Evolutionary conservation across 768 basidiomycete genomes (phyloP).

Genomic region (Lyophyllum decastes): DNA sequence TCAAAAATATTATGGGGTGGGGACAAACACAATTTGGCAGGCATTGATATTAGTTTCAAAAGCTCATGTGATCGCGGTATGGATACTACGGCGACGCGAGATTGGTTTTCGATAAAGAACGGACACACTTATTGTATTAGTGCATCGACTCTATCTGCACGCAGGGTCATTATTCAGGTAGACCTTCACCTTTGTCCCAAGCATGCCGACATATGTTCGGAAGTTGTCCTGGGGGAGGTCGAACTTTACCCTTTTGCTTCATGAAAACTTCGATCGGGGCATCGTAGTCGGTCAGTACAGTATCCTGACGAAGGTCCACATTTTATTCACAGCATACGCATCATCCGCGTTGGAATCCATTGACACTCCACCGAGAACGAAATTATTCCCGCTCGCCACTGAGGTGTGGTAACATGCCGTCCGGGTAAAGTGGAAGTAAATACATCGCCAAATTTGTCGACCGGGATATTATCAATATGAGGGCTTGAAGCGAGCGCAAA

Average conservation of each 20-base stretch:
- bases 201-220: conserved; percentile 81
- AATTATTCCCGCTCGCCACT: conserved; percentile 92
- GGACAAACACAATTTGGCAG: too few relatives aligned
- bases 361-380: conserved; percentile 91
- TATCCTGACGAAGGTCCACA: neutral
- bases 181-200: conserved; percentile 71
- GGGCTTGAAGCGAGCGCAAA: neutral
- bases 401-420: conserved; percentile 89
- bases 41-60: neutral
- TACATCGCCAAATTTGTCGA: conserved; percentile 84
- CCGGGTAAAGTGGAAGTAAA: conserved; percentile 95
- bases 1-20: too few relatives aligned
- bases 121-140: too few relatives aligned
- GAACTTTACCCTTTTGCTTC: conserved; percentile 98
- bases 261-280: conserved; percentile 94
- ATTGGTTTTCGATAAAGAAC: too few relatives aligned
- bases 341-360: conserved; percentile 93
- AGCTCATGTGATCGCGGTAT: conserved; percentile 73
- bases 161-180: conserved; percentile 67
- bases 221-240: conserved; percentile 93
- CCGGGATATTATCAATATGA: neutral
- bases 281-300: conserved; percentile 69
- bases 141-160: too few relatives aligned
- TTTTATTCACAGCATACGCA: conserved; percentile 76
- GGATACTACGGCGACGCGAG: too few relatives aligned